phyloP scores from a whole-genome alignment of 2,329 filamentous ascomycete species.

The Paramyrothecium roridum region DNA sequence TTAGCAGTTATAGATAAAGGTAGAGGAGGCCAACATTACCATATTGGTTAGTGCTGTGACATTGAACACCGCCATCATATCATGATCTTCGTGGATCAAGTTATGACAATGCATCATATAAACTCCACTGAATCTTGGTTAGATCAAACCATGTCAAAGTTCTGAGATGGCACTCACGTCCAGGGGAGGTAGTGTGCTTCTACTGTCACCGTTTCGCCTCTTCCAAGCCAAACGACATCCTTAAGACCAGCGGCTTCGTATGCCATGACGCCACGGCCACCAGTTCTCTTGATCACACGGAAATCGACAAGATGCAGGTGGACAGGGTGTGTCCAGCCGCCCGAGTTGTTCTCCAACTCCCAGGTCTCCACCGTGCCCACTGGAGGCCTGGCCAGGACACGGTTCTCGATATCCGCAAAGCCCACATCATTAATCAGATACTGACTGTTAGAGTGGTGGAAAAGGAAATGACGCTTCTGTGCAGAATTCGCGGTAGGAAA shows the following conservation, averaged over 20 bases:
- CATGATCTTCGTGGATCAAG: constrained; percentile 1
- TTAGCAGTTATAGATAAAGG: not conserved
- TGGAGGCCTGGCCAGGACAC: constrained; percentile 36
- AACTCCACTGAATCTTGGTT: not conserved
- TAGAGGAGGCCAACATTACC: not conserved
- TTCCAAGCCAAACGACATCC: constrained; percentile 48
- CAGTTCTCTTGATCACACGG: constrained; percentile 42
- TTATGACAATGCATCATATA: constrained; percentile 2
- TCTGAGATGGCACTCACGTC: not conserved
- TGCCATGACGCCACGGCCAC: constrained; percentile 32
- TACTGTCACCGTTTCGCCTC: constrained; percentile 41
- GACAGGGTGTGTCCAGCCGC: constrained; percentile 42
- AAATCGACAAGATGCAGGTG: constrained; percentile 55
- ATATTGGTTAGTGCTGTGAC: not conserved
- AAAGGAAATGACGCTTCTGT: constrained; percentile 42
- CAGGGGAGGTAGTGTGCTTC: constrained; percentile 40
- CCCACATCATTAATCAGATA: constrained; percentile 50
- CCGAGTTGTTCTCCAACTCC: constrained; percentile 38
- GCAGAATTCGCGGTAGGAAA: constrained; percentile 28
- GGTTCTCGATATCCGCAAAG: constrained; percentile 15
- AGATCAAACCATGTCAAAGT: not conserved
- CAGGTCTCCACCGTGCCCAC: constrained; percentile 38
- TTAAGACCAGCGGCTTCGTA: constrained; percentile 50
- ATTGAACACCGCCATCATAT: constrained; percentile 2
- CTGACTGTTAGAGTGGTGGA: constrained; percentile 37